phyloP scores from a whole-genome alignment of 176 grass and related monocot species.

The Phoenix dactylifera region DNA sequence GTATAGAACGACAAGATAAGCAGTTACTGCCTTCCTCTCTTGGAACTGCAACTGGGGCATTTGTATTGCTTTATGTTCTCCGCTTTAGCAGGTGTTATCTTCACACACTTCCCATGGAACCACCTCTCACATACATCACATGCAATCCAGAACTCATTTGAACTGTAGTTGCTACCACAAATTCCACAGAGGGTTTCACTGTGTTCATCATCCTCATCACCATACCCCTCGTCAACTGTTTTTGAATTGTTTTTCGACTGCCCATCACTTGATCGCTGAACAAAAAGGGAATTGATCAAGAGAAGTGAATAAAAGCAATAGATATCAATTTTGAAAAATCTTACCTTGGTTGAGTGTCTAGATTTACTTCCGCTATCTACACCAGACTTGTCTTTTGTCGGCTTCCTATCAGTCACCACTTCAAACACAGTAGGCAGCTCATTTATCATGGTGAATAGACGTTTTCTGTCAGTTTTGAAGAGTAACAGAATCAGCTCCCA shows the following conservation, averaged over 20 bases:
- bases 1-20: too few relatives aligned
- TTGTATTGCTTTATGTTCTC: slow-evolving; percentile 99
- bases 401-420: slow-evolving; percentile 51
- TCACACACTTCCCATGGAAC: slow-evolving; percentile 97
- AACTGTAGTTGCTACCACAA: slow-evolving; percentile 70
- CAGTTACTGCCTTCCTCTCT: slow-evolving; percentile 51
- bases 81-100: slow-evolving; percentile 89
- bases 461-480: slow-evolving; percentile 44
- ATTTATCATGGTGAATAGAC: slow-evolving; percentile 90
- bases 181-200: slow-evolving; percentile 86
- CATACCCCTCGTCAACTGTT: slow-evolving; percentile 48
- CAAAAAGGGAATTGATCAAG: background rate
- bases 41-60: slow-evolving; percentile 85
- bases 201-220: slow-evolving; percentile 79
- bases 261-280: slow-evolving; percentile 59
- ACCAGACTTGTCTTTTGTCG: slow-evolving; percentile 50
- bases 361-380: slow-evolving; percentile 66
- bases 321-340: background rate
- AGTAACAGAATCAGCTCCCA: too few relatives aligned
- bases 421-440: slow-evolving; percentile 85
- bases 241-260: slow-evolving; percentile 44
- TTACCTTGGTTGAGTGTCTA: slow-evolving; percentile 65
- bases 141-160: slow-evolving; percentile 87
- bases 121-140: slow-evolving; percentile 88
- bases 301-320: background rate